Conservation (phyloP, 2,329 filamentous ascomycete species). For the Penicillium vulpinum region DNA sequence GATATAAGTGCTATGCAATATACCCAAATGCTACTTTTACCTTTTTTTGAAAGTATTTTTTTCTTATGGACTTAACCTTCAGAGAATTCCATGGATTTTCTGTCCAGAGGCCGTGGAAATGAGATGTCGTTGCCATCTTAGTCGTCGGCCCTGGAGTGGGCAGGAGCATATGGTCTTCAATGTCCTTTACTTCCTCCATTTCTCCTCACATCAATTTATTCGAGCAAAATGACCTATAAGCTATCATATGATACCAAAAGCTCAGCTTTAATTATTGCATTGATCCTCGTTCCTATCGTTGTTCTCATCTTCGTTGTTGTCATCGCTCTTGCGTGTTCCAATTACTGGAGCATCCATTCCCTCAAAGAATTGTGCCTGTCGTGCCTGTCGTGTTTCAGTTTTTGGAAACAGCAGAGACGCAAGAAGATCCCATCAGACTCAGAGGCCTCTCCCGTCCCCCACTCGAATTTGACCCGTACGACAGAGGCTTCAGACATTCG, state of each 20-base stretch:
- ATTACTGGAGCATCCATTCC: constrained; percentile 33
- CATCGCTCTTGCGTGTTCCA: constrained; percentile 41
- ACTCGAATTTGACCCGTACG: constrained; percentile 27
- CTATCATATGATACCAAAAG: constrained; percentile 35
- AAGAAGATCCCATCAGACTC: constrained; percentile 35
- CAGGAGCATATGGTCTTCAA: constrained; percentile 2
- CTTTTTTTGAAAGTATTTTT: background rate
- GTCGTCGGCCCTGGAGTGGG: background rate
- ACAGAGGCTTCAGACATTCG: constrained; percentile 30
- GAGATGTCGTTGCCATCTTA: background rate
- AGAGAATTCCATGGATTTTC: constrained; percentile 3
- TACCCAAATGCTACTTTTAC: constrained; percentile 21
- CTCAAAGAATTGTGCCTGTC: constrained; percentile 14
- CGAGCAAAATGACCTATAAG: constrained; percentile 31
- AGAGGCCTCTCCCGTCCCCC: constrained; percentile 26
- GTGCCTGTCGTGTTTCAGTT: constrained; percentile 27
- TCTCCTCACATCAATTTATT: constrained; percentile 1
- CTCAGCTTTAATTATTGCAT: constrained; percentile 44
- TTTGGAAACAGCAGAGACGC: constrained; percentile 23
- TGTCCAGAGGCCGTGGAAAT: background rate
- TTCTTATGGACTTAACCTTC: background rate
- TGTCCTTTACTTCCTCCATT: background rate
- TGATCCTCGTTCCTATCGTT: constrained; percentile 51
- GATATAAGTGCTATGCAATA: constrained; percentile 22
- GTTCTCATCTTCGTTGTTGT: constrained; percentile 43